Evolutionary conservation across 352 stramenopile species (phyloP).

Genomic region (Globisporangium solare): DNA sequence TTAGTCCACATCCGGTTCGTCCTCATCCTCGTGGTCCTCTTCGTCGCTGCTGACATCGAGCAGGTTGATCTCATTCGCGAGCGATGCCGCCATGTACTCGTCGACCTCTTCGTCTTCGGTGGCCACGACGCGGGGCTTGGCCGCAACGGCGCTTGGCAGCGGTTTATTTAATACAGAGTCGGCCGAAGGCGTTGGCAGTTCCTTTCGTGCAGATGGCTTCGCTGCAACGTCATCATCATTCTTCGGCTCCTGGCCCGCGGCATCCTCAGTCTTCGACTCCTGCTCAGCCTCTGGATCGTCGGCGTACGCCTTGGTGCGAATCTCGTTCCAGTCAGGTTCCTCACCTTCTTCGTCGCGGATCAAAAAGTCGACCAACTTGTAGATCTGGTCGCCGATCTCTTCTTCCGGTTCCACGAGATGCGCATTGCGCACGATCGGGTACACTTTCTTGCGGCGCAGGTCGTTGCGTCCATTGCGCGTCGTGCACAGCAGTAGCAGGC

Average conservation of each 20-base stretch:
- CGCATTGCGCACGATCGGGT: constrained; percentile 80
- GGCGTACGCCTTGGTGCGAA: constrained; percentile 62
- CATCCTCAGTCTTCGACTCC: neutral
- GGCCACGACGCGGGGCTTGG: constrained; percentile 13
- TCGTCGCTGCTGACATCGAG: constrained; percentile 85
- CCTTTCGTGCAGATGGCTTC: constrained; percentile 6
- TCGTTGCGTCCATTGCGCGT: constrained; percentile 75
- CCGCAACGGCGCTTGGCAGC: constrained; percentile 25
- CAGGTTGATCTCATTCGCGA: constrained; percentile 63
- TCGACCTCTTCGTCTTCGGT: constrained; percentile 61
- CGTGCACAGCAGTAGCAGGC: constrained; percentile 71
- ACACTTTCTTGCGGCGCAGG: constrained; percentile 81
- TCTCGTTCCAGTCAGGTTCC: constrained; percentile 77
- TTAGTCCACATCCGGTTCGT: constrained; percentile 46
- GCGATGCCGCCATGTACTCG: constrained; percentile 54
- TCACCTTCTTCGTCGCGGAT: constrained; percentile 86
- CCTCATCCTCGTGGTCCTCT: constrained; percentile 57
- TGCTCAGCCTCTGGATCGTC: constrained; percentile 20
- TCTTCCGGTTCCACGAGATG: constrained; percentile 79
- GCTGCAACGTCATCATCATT: neutral
- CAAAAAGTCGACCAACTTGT: constrained; percentile 86
- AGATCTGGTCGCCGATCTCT: constrained; percentile 83
- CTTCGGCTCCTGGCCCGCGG: neutral
- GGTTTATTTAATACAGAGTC: constrained; percentile 32
- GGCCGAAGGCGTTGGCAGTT: constrained; percentile 12